Percentiles rank a stretch among this genome's conserved stretches.
phyloP scores from a whole-genome alignment of 306 rosid genomes.

The Rosa chinensis region DNA sequence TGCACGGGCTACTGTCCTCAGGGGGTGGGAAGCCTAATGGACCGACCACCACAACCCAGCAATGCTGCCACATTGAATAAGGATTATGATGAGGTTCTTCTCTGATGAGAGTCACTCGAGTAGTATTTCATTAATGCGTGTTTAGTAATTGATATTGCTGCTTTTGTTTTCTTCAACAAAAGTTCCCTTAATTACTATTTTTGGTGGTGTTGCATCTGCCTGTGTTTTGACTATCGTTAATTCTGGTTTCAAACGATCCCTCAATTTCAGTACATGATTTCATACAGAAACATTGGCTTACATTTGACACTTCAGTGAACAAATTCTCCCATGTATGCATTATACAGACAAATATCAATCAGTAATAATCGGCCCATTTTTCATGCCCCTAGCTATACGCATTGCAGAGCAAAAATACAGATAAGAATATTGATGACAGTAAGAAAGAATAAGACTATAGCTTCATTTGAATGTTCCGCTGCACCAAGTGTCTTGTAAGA shows the following conservation, averaged over 20 bases:
- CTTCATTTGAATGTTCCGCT: no score
- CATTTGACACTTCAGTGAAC: no score
- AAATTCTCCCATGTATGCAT: no score
- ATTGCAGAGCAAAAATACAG: no score
- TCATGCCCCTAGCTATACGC: no score
- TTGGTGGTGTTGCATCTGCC: background rate
- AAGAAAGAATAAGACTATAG: no score
- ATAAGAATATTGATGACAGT: no score
- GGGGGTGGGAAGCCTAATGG: constrained; percentile 94
- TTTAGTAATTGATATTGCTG: background rate
- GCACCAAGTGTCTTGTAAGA: no score
- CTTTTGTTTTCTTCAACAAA: background rate
- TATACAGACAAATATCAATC: no score
- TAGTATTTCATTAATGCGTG: background rate
- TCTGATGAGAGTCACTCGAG: background rate
- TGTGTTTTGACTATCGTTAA: background rate
- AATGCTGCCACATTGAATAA: constrained; percentile 16
- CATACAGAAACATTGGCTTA: background rate
- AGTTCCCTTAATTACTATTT: background rate
- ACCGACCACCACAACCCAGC: background rate
- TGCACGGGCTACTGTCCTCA: constrained; percentile 78
- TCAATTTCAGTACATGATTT: background rate
- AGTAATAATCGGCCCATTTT: no score
- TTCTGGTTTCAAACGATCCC: background rate
- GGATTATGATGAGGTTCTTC: constrained; percentile 7